These are phyloP conservation scores for Pleurozium schreberi DNA, from an alignment of 225 moss, liverwort and hornwort genomes.

Conservation along the genomic window DNA sequence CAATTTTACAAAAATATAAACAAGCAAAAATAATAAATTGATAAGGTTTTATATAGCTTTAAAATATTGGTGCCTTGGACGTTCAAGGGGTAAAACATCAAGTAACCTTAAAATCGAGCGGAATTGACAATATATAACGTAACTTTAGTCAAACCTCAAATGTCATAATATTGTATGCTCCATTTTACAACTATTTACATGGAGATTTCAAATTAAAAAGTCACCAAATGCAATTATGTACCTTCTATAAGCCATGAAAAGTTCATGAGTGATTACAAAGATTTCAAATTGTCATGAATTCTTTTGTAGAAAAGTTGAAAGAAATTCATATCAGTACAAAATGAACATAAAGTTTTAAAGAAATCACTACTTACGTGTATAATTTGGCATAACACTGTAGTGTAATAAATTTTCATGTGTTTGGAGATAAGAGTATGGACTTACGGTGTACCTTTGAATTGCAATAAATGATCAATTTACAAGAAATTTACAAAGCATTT, in stretches of 20 bases:
- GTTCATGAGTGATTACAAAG: not conserved
- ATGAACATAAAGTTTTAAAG: not conserved
- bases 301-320: not conserved
- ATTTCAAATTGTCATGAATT: not conserved
- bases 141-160: not conserved
- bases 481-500: not conserved
- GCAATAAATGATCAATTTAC: not conserved
- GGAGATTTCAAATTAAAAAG: not conserved
- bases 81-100: too few relatives aligned
- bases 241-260: not conserved
- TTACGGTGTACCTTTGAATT: not conserved
- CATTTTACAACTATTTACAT: not conserved
- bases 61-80: too few relatives aligned
- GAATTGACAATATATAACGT: not conserved
- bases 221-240: not conserved
- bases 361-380: not conserved
- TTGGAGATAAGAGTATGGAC: not conserved
- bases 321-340: not conserved
- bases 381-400: too few relatives aligned
- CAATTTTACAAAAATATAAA: too few relatives aligned
- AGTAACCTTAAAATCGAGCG: not conserved
- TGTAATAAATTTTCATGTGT: not conserved
- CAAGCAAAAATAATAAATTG: too few relatives aligned
- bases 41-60: too few relatives aligned
- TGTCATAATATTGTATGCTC: not conserved